phyloP scores from a whole-genome alignment of 2,329 filamentous ascomycete genomes.

The Cytospora chrysosperma region DNA sequence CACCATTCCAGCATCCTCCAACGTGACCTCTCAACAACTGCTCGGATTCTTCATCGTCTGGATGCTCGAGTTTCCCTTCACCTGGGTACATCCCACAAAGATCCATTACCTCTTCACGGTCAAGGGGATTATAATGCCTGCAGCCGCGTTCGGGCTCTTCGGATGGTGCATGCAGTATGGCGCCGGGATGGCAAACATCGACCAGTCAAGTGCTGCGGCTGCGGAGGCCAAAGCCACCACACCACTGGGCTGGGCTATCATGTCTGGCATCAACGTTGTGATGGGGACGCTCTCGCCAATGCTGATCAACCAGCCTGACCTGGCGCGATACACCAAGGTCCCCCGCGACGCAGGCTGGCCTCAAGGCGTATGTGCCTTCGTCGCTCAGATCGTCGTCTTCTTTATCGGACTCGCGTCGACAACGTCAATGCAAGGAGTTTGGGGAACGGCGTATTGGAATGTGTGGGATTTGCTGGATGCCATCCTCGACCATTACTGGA shows the following conservation, averaged over 20 bases:
- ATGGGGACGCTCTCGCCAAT: slow-evolving; percentile 30
- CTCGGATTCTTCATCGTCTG: slow-evolving; percentile 40
- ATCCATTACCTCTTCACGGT: slow-evolving; percentile 38
- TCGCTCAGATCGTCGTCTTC: slow-evolving; percentile 31
- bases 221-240: slow-evolving; percentile 29
- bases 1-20: slow-evolving; percentile 32
- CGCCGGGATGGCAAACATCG: slow-evolving; percentile 29
- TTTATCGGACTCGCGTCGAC: slow-evolving; percentile 34
- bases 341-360: slow-evolving; percentile 33
- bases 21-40: slow-evolving; percentile 36
- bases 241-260: slow-evolving; percentile 37
- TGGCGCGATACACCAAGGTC: slow-evolving; percentile 36
- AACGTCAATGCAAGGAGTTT: slow-evolving; percentile 34
- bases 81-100: slow-evolving; percentile 36
- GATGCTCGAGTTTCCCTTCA: slow-evolving; percentile 40
- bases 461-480: slow-evolving; percentile 37
- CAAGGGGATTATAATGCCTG: slow-evolving; percentile 37
- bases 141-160: slow-evolving; percentile 38
- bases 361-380: slow-evolving; percentile 32
- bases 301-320: slow-evolving; percentile 34
- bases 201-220: slow-evolving; percentile 26
- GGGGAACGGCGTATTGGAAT: slow-evolving; percentile 40
- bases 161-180: slow-evolving; percentile 36
- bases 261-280: slow-evolving; percentile 40
- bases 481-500: slow-evolving; percentile 38